Evolutionary conservation across 2,329 filamentous ascomycete species (phyloP), one percentile per base, ranked within the genome.

Genomic region (Neospermospora avenae): DNA sequence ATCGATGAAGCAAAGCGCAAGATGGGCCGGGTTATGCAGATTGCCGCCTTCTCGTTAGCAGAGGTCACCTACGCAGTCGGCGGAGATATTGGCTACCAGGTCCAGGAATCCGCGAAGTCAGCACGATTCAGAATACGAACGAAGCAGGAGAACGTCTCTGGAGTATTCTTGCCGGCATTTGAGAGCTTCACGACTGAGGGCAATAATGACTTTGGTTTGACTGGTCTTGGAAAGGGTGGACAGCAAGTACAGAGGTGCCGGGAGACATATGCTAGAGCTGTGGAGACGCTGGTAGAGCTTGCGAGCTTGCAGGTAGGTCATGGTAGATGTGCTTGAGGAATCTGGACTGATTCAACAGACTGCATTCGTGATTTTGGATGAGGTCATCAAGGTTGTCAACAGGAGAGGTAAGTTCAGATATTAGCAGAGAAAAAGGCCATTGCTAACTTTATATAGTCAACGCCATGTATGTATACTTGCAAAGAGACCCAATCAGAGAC

Each of bases 1-100:
- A 99, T 99, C 77, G 93, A 99, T 79, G 95, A 99, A 76, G 95
- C 95, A 44, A 99, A 99, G 78, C 90, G 93, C 70, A 99, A 99
- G 81, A 99, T 99, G 93, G 95, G 95, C 60, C 86, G 93, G 35
- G 95, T 99, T 39, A 99, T 99, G 95, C 93, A 98, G 76, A 96
- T 99, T 72, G 95, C 95, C 42, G 93, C 95, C 48, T 98, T 99
- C 78, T 98, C 93, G 45, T 84, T 99, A 18, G 95, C 95, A 62
- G 95, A 98, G 78, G 95, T 99, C 59, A 96, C 92, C 52, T 99
- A 99, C 72, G 95, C 95, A 25, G 92, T 97, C 28, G 95, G 95
- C 64, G 92, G 93, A 71, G 90, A 96, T 72, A 96, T 99, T 70
- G 90, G 89, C 63, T 99, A 96, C 78, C 95, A 99, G 78, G 91